These are phyloP conservation scores for Lotus japonicus DNA, from an alignment of 306 rosid species.

Conservation along the genomic window DNA sequence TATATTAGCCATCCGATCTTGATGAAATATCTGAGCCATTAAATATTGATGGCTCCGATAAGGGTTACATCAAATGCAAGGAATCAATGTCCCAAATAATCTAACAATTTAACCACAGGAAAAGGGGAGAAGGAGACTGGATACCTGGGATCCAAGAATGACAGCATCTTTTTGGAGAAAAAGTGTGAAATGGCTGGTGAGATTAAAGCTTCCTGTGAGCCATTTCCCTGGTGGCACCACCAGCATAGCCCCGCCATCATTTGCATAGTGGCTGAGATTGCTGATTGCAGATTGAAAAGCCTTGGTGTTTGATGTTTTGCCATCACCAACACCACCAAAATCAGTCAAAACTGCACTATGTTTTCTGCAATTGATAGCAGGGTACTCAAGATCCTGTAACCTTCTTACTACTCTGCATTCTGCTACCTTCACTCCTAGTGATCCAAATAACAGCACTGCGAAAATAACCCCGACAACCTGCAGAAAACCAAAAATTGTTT, in stretches of 20 bases:
- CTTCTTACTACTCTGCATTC: neutral
- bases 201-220: constrained; percentile 78
- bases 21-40: too few species aligned
- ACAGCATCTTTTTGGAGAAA: constrained; percentile 52
- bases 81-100: neutral
- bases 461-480: constrained; percentile 15
- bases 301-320: constrained; percentile 59
- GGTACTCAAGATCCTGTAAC: neutral
- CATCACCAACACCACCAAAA: constrained; percentile 82
- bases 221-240: constrained; percentile 73
- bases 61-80: too few species aligned
- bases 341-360: constrained; percentile 55
- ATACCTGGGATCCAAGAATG: constrained; percentile 62
- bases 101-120: neutral
- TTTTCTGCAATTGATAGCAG: constrained; percentile 46
- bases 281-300: constrained; percentile 50
- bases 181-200: constrained; percentile 81
- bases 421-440: neutral
- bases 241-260: constrained; percentile 60
- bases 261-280: constrained; percentile 35
- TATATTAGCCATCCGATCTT: too few species aligned
- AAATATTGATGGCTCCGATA: too few species aligned
- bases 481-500: neutral
- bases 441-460: constrained; percentile 5
- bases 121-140: neutral